A percentile compares a stretch with the other conserved stretches of the same genome.
Conservation (phyloP, 805 yeast genomes). For the Candida boleticola region DNA sequence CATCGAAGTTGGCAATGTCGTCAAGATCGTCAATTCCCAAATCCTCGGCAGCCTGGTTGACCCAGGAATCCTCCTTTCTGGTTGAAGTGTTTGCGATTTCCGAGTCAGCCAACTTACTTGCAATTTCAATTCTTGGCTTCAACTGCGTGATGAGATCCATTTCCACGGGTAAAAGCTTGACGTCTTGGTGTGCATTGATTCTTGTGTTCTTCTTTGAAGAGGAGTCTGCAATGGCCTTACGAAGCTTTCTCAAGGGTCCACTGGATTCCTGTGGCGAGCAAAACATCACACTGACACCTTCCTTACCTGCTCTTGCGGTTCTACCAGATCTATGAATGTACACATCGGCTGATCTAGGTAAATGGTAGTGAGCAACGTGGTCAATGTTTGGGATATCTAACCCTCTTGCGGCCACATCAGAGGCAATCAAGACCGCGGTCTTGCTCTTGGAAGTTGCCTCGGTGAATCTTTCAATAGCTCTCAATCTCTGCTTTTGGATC, state of each 20-base stretch:
- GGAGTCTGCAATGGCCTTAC: constrained; percentile 50
- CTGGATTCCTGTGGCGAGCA: constrained; percentile 93
- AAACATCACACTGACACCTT: constrained; percentile 92
- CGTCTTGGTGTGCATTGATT: constrained; percentile 44
- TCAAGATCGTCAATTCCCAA: constrained; percentile 73
- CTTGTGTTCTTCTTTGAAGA: constrained; percentile 16
- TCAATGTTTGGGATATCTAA: constrained; percentile 86
- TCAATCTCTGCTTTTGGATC: constrained; percentile 90
- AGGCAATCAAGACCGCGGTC: constrained; percentile 75
- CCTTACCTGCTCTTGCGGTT: constrained; percentile 94
- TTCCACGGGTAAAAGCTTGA: constrained; percentile 74
- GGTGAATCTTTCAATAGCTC: constrained; percentile 79
- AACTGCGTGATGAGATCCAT: constrained; percentile 68
- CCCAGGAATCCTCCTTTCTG: constrained; percentile 75
- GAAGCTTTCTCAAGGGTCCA: constrained; percentile 78
- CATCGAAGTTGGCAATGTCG: constrained; percentile 63
- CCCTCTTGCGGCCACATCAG: constrained; percentile 99
- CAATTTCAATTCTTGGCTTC: constrained; percentile 63
- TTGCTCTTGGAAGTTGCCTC: constrained; percentile 46
- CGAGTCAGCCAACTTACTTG: constrained; percentile 75
- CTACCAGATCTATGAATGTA: constrained; percentile 96
- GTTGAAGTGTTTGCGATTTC: constrained; percentile 57
- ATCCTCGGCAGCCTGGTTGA: constrained; percentile 88
- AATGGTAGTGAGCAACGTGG: constrained; percentile 93
- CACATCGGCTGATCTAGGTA: constrained; percentile 91